phyloP scores from a whole-genome alignment of 768 basidiomycete species.

The Dendrothele bispora region DNA sequence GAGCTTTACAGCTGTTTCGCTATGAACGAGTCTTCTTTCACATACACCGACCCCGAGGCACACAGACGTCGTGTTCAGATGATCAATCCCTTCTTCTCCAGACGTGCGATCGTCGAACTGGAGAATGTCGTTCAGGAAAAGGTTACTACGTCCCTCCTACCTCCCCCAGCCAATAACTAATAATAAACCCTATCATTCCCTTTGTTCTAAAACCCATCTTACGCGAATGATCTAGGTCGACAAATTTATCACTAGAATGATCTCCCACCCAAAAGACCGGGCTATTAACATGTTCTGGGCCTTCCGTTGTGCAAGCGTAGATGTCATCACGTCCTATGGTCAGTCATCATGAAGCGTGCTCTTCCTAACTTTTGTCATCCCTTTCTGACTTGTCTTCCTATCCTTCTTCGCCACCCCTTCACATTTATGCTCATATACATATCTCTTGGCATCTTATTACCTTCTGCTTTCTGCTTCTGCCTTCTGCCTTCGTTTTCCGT shows the following conservation, averaged over 20 bases:
- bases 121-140: constrained; percentile 26
- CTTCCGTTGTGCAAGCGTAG: constrained; percentile 25
- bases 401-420: no score
- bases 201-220: no score
- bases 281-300: constrained; percentile 23
- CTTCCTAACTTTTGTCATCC: no score
- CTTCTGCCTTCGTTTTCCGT: no score
- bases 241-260: constrained; percentile 16
- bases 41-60: constrained; percentile 20
- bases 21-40: constrained; percentile 24
- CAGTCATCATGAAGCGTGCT: no score
- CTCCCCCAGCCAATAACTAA: no score
- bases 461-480: no score
- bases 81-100: constrained; percentile 32
- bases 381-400: no score
- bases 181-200: no score
- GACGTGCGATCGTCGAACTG: constrained; percentile 29
- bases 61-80: constrained; percentile 28
- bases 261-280: background rate
- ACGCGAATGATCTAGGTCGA: constrained; percentile 27
- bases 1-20: constrained; percentile 24
- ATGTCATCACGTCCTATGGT: constrained; percentile 32
- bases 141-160: no score
- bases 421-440: no score
- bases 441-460: no score